Conservation (phyloP, 228 moss, liverwort and hornwort species). For the Sphagnum magellanicum region DNA sequence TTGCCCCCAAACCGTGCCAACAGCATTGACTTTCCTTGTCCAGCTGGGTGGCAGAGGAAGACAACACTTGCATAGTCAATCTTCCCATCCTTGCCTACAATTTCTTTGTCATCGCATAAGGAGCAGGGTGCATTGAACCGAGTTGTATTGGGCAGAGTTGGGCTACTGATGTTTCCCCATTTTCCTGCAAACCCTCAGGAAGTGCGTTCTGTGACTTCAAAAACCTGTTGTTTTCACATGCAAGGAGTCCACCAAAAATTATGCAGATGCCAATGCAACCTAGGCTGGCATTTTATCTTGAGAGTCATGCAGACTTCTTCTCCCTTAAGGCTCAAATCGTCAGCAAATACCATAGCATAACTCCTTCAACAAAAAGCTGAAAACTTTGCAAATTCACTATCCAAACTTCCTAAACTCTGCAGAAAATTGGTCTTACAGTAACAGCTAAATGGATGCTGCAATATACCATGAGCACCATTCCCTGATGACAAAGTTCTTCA, state of each 20-base stretch:
- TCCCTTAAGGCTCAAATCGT: too few relatives aligned
- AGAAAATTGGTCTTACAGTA: too few relatives aligned
- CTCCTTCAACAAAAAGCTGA: too few relatives aligned
- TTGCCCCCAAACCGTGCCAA: constrained; percentile 23
- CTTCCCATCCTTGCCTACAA: constrained; percentile 14
- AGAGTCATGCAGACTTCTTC: too few relatives aligned
- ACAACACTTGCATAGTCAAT: constrained; percentile 4
- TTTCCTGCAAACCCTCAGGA: constrained; percentile 27
- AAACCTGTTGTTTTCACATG: not conserved
- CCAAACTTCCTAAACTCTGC: too few relatives aligned
- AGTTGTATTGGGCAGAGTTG: not conserved
- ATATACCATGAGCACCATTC: too few relatives aligned
- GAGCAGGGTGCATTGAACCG: constrained; percentile 28
- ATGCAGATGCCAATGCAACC: not conserved
- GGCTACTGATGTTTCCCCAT: constrained; percentile 7
- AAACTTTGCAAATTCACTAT: too few relatives aligned
- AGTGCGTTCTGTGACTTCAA: constrained; percentile 23
- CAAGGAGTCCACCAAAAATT: not conserved
- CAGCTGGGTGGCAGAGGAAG: constrained; percentile 25
- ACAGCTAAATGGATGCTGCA: too few relatives aligned
- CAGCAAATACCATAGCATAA: too few relatives aligned
- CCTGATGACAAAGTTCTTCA: too few relatives aligned
- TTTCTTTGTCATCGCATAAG: constrained; percentile 9
- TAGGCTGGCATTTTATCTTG: too few relatives aligned
- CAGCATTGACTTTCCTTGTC: constrained; percentile 37